Conservation (phyloP, 2,329 filamentous ascomycete genomes). For the Leptosphaerulina australis region DNA sequence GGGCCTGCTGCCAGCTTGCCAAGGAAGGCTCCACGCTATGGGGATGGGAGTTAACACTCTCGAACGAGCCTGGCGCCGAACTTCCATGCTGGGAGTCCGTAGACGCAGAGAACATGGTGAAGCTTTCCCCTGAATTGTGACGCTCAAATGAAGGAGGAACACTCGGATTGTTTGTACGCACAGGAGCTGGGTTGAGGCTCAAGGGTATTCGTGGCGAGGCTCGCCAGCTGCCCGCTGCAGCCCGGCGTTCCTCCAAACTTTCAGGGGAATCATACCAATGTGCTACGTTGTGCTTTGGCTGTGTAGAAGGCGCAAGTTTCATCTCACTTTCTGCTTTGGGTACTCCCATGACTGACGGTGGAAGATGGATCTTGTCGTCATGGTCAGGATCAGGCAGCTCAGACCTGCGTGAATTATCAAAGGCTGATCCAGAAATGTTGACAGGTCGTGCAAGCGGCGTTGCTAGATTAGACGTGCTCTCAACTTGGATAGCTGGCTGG, state of each 20-base stretch:
- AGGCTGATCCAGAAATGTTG: constrained; percentile 11
- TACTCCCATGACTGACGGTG: constrained; percentile 37
- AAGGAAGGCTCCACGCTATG: constrained; percentile 33
- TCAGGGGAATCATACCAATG: constrained; percentile 44
- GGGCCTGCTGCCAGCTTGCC: constrained; percentile 35
- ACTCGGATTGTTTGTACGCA: constrained; percentile 42
- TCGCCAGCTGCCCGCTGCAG: constrained; percentile 54
- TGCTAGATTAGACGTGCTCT: constrained; percentile 62
- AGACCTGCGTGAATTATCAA: constrained; percentile 14
- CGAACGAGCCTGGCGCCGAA: constrained; percentile 60
- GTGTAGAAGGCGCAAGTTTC: constrained; percentile 2
- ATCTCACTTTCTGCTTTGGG: not conserved
- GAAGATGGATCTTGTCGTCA: constrained; percentile 45
- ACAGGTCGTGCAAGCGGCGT: constrained; percentile 60
- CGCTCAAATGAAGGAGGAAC: constrained; percentile 50
- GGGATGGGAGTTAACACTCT: constrained; percentile 40
- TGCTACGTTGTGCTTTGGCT: constrained; percentile 35
- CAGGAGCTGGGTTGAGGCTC: constrained; percentile 54
- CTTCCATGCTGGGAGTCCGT: constrained; percentile 61
- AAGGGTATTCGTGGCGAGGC: constrained; percentile 57
- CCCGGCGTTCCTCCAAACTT: constrained; percentile 48
- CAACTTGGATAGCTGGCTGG: constrained; percentile 43
- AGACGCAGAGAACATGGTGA: constrained; percentile 68
- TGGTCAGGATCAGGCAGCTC: constrained; percentile 47
- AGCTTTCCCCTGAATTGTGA: constrained; percentile 66